Percentiles rank a stretch among this genome's conserved stretches.
phyloP scores from a whole-genome alignment of 2,329 filamentous ascomycete species.

The Colletotrichum filicis region DNA sequence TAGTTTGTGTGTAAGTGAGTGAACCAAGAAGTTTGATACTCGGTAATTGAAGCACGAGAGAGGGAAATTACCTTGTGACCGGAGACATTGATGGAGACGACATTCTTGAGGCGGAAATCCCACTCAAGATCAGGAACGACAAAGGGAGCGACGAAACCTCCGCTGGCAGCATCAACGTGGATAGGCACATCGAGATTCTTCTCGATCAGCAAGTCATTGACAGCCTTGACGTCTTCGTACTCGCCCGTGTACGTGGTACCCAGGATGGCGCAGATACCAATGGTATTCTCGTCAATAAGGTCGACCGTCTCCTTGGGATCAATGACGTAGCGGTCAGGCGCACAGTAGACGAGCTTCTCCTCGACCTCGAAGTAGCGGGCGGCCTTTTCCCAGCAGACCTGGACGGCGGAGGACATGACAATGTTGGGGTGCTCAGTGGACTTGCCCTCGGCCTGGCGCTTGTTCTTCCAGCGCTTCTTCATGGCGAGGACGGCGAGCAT shows the following conservation, averaged over 20 bases:
- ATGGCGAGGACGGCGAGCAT: conserved; percentile 88
- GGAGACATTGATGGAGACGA: conserved; percentile 93
- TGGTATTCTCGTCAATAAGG: conserved; percentile 76
- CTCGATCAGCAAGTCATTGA: conserved; percentile 87
- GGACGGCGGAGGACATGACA: conserved; percentile 94
- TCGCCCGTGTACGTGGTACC: conserved; percentile 96
- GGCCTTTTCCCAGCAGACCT: conserved; percentile 97
- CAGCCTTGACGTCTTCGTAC: conserved; percentile 92
- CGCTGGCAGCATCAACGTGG: conserved; percentile 92
- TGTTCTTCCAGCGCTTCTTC: conserved; percentile 95
- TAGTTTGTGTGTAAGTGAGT: background rate
- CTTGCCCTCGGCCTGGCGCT: conserved; percentile 85
- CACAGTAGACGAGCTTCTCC: conserved; percentile 81
- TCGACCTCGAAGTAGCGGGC: conserved; percentile 92
- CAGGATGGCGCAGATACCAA: conserved; percentile 91
- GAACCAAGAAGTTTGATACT: background rate
- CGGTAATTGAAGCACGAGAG: conserved; percentile 48
- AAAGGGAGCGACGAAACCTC: conserved; percentile 94
- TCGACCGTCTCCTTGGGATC: conserved; percentile 71
- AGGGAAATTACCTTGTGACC: conserved; percentile 79
- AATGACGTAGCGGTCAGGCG: conserved; percentile 69
- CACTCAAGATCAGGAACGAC: conserved; percentile 85
- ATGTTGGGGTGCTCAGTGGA: conserved; percentile 86
- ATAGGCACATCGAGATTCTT: conserved; percentile 83
- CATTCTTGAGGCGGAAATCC: conserved; percentile 91